A percentile compares a stretch with the other conserved stretches of the same genome.
phyloP scores from a whole-genome alignment of 2,329 filamentous ascomycete genomes.

The Knoxdaviesia capensis region DNA sequence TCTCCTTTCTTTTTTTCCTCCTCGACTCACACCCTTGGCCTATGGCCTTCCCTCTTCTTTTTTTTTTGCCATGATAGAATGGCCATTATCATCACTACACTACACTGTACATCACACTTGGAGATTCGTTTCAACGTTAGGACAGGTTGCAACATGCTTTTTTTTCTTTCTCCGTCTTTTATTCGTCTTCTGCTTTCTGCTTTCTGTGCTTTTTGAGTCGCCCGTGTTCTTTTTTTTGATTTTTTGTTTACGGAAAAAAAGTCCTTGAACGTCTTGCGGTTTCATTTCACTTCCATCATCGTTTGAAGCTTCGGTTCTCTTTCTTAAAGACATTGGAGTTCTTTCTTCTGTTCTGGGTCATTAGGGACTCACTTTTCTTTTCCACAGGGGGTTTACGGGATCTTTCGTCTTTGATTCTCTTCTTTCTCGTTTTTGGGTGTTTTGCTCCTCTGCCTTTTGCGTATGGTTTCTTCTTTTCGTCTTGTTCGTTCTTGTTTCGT shows the following conservation, averaged over 20 bases:
- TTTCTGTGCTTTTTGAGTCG: background rate
- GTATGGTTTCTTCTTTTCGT: background rate
- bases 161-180: background rate
- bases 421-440: background rate
- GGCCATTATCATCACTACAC: no score
- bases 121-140: no score
- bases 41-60: no score
- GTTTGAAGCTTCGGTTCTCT: background rate
- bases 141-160: background rate
- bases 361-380: background rate
- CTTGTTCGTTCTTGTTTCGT: background rate
- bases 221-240: background rate
- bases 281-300: background rate
- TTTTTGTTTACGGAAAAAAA: background rate
- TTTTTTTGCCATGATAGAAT: no score
- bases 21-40: background rate
- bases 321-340: background rate
- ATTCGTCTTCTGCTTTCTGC: background rate
- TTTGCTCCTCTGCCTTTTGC: background rate
- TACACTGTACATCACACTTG: no score
- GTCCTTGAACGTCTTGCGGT: no score
- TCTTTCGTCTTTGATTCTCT: background rate
- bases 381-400: background rate
- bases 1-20: background rate
- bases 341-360: background rate